Evolutionary conservation across 352 stramenopile genomes (phyloP).

Genomic region (Pythium folliculosum): DNA sequence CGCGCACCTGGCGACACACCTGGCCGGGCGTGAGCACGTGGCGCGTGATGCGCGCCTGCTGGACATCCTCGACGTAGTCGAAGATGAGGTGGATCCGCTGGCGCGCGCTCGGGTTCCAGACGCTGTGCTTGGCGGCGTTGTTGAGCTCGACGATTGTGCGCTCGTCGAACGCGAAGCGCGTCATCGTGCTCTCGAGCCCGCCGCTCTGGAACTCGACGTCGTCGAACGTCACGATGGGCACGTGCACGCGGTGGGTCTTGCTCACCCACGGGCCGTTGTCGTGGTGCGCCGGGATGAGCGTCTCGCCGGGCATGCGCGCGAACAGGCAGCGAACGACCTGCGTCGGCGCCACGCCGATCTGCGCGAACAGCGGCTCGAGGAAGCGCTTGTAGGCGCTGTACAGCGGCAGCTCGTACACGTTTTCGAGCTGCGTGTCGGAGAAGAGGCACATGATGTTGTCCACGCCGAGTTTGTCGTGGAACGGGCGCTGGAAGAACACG

Average conservation of each 20-base stretch:
- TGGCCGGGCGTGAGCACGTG: constrained; percentile 39
- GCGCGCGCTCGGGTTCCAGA: constrained; percentile 85
- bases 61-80: constrained; percentile 90
- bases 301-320: constrained; percentile 90
- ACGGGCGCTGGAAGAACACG: constrained; percentile 88
- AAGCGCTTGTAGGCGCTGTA: constrained; percentile 53
- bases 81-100: constrained; percentile 96
- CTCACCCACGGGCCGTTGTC: constrained; percentile 95
- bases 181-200: constrained; percentile 48
- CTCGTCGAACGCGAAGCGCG: constrained; percentile 87
- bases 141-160: constrained; percentile 96
- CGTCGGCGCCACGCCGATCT: constrained; percentile 42
- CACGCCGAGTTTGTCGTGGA: constrained; percentile 95
- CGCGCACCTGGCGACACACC: constrained; percentile 54
- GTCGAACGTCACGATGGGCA: constrained; percentile 88
- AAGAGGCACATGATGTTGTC: constrained; percentile 96
- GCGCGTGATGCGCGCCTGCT: constrained; percentile 27
- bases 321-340: constrained; percentile 92
- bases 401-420: constrained; percentile 91
- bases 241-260: constrained; percentile 92
- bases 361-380: constrained; percentile 78
- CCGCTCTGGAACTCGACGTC: constrained; percentile 67
- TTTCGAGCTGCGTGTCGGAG: constrained; percentile 95
- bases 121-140: constrained; percentile 94
- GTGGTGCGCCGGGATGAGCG: constrained; percentile 94